Evolutionary conservation across 805 yeast genomes (phyloP).

Genomic region (Ogataea trehalophila): DNA sequence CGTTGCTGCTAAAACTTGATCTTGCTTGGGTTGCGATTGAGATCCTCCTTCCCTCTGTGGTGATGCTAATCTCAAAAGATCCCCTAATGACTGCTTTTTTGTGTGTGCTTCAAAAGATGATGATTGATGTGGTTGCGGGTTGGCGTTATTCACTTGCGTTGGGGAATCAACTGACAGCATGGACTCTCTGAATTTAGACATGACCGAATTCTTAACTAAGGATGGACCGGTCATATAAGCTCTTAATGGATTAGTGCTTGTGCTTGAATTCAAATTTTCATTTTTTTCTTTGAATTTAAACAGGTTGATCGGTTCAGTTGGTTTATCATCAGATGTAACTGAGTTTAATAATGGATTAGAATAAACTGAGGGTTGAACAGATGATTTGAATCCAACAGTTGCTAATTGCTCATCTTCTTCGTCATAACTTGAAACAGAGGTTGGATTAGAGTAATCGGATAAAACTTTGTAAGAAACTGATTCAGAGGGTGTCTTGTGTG

Average conservation of each 20-base stretch:
- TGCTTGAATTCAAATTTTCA: conserved; percentile 11
- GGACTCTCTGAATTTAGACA: conserved; percentile 34
- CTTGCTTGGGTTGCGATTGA: background rate
- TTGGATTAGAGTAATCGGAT: conserved; percentile 29
- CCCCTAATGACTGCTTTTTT: conserved; percentile 4
- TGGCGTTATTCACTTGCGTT: background rate
- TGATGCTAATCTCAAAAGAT: conserved; percentile 6
- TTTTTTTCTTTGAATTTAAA: conserved; percentile 6
- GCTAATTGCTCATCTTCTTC: conserved; percentile 1
- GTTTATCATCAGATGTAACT: conserved; percentile 11
- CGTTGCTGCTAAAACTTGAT: background rate
- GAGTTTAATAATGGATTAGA: conserved; percentile 22
- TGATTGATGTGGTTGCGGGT: background rate
- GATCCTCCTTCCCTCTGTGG: background rate
- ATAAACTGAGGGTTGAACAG: conserved; percentile 11
- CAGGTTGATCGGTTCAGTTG: conserved; percentile 14
- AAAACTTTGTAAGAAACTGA: conserved; percentile 25
- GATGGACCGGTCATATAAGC: conserved; percentile 46
- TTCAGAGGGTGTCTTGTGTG: conserved; percentile 16
- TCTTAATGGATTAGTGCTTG: conserved; percentile 43
- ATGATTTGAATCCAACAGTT: conserved; percentile 1
- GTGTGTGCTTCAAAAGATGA: background rate
- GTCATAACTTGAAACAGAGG: conserved; percentile 25
- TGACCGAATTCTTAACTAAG: conserved; percentile 39
- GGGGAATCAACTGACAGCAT: conserved; percentile 16